Evolutionary conservation across 2,329 filamentous ascomycete genomes (phyloP), one percentile per base, ranked within the genome.

Genomic region (Pseudogymnoascus sp.): DNA sequence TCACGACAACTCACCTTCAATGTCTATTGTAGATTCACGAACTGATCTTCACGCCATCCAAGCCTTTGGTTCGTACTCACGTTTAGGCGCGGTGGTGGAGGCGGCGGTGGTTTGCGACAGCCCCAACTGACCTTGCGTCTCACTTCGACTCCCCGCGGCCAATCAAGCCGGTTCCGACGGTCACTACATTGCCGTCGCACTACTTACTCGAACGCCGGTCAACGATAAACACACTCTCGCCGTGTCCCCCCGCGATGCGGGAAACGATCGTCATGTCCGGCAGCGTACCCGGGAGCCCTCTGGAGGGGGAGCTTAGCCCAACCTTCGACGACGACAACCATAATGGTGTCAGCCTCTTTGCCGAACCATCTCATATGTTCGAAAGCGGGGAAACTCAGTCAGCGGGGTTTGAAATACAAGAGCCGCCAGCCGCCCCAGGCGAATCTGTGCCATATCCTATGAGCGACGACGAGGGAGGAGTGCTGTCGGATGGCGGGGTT

Each of bases 281-380:
- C 16, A 55, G 5, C 5, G 9, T 55, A 33, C 28, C 49, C 16
- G 49, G 49, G 28, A 55, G 49, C 49, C 16, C 49, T 55, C 28
- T 33, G 49, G 49, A 33, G 9, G 49, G 49, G 49, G 49, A 55
- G 49, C 49, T 55, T n/a, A 55, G 49, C 49, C 49, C 49, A 19
- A 55, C 49, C 49, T 33, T 55, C 25, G 49, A 55, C 49, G 49
- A 55, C 49, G 49, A 55, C 49, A 55, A 55, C 49, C 49, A 55
- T 55, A 55, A 55, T 55, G 49, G 49, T 55, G 49, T 55, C 28
- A 55, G 49, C 11, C 4, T 55, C 28, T 33, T 55, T 28, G 28
- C 9, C 4, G 49, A 22, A 55, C 49, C 49, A 55, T 33, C 49
- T 19, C 28, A 55, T 55, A 55, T 55, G 49, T 11, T 55, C 49